Base-by-base conservation (phyloP, 2,329 filamentous ascomycete genomes). In the Gyromitra esculenta region DNA sequence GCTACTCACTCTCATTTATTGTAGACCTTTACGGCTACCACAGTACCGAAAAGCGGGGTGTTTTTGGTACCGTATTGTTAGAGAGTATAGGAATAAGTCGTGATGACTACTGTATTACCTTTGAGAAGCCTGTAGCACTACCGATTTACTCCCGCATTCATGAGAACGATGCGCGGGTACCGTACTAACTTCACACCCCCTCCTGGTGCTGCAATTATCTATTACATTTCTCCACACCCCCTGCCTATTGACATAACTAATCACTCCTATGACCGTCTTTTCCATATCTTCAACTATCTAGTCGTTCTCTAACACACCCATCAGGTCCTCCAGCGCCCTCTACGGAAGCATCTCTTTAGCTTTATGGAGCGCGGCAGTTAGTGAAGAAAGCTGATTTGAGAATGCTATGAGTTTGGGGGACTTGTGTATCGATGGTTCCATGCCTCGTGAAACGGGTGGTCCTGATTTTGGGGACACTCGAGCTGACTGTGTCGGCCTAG, bases 231-330 rank as follows among this genome's bases (percentile, higher is more conserved):
- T 4, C 41, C 70, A 4, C 18, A 56, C 5, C 6, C 64, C 64
- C 21, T 37, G 50, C 8, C 69, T 50, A 43, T 73, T 48, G 11
- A 35, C 50, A 56, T 45, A 68, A 21, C 71, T 69, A 13, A 74
- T 37, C 25, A 69, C 64, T 2, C 71, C 64, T 43, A 48, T 39
- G 5, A 75, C 57, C 35, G 39, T 68, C 39, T 41, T 70, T n/a
- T 59, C 43, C 57, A 75, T 64, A 65, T 71, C 59, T 6, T 71
- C 65, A n/a, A 75, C 41, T 35, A 64, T 57, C 57, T 57, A 65
- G 50, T 75, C 66, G 18, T 70, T 69, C 41, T 71, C 72, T 7
- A 75, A 21, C 9, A 70, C 48, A 9, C 31, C 35, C 35, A 70
- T 66, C 15, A 75, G 35, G 15, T 70, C 72, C 7, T 39, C 25